Base-by-base conservation (phyloP, 768 basidiomycete genomes). In the Asterophora lycoperdoides region DNA sequence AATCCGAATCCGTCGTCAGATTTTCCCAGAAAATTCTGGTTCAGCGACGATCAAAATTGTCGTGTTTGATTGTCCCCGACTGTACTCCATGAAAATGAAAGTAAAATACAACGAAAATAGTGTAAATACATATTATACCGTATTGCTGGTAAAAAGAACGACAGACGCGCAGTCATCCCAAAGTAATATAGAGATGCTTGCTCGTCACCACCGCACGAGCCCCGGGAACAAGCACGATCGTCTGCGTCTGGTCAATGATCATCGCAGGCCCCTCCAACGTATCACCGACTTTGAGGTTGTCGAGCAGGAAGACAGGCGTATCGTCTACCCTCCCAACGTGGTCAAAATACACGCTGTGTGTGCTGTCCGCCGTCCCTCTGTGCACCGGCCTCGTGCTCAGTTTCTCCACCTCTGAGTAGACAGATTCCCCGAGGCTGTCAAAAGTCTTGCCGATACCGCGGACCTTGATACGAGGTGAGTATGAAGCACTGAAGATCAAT, bases 211-310 rank as follows among this genome's bases (percentile, higher is more conserved):
- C 68, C 15, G 80, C 86, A 60, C 65, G 78, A 42, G 86, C 81
- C 13, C 76, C 81, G 0, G 90, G 87, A 17, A 92, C 81, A 4
- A 98, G 67, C 28, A 98, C 86, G 52, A 97, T 90, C 18, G 94
- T 96, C 71, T 96, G 95, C 17, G 94, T 97, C 56, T 90, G 75
- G 65, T 98, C 94, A 58, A 96, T 89, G 52, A 98, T 86, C 80
- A 97, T 86, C 30, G 93, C 91, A 8, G 95, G 93, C 7, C 94
- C 95, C 37, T 77, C 67, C 20, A 95, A 71, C 34, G 74, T 70
- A 48, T 92, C 86, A 3, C 93, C 93, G 10, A 83, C 69, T 0
- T 69, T 71, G 49, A 97, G 66, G 11, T 71, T 68, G 36, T 79
- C 80, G 52, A 97, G 68, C 57, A 84, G 60, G 64, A 76, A 95